These are phyloP conservation scores for Botrytis galanthina DNA, from an alignment of 2,329 filamentous ascomycete genomes.

Conservation along the genomic window DNA sequence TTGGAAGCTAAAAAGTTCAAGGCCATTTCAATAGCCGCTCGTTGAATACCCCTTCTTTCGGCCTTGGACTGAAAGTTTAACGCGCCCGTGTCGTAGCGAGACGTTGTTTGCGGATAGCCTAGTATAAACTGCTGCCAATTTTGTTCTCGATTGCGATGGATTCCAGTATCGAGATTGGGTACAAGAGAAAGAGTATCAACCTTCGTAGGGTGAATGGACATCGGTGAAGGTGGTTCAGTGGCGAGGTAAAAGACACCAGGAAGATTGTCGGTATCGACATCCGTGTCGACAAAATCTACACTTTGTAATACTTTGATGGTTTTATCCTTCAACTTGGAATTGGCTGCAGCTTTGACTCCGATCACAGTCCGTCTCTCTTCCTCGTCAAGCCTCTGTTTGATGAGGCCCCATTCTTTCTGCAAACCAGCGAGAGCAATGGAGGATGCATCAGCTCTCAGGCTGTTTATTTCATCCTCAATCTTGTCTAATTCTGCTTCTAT, in stretches of 20 bases:
- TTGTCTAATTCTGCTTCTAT: not conserved
- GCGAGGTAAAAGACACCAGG: constrained; percentile 13
- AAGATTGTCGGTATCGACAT: constrained; percentile 16
- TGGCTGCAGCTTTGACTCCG: not conserved
- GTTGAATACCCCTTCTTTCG: constrained; percentile 33
- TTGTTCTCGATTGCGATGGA: not conserved
- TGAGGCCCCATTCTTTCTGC: not conserved
- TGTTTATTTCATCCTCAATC: not conserved
- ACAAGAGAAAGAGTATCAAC: not conserved
- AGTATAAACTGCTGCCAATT: constrained; percentile 13
- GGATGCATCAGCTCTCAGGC: not conserved
- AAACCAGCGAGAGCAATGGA: not conserved
- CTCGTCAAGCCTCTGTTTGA: not conserved
- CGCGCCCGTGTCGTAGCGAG: not conserved
- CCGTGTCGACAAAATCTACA: not conserved
- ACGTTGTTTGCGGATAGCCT: not conserved
- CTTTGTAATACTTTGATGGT: constrained; percentile 8
- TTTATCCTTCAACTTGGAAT: not conserved
- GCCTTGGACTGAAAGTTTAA: constrained; percentile 33
- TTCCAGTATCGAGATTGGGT: not conserved
- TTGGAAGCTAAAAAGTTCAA: constrained; percentile 34
- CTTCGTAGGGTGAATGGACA: not conserved
- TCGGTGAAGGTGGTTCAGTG: constrained; percentile 1
- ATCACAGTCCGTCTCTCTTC: not conserved
- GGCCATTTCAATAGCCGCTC: constrained; percentile 34